Percentiles rank a stretch among this genome's conserved stretches.
Conservation (phyloP, 352 stramenopile species). For the Phytophthora europaea region DNA sequence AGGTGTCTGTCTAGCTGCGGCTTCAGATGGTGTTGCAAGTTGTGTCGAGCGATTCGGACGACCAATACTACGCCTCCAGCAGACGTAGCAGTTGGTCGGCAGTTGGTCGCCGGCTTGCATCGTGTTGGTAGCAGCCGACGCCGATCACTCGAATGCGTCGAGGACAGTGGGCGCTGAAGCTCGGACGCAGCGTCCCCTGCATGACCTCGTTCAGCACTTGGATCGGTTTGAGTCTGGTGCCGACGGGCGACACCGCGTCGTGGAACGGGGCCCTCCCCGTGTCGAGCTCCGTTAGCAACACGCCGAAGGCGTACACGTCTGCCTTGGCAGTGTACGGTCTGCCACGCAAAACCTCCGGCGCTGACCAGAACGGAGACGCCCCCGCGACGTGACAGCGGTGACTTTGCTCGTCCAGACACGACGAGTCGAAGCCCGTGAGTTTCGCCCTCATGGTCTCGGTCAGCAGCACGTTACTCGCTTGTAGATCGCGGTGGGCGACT, state of each 20-base stretch:
- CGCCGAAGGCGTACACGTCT: slow-evolving; percentile 53
- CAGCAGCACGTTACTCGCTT: slow-evolving; percentile 49
- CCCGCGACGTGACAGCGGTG: slow-evolving; percentile 19
- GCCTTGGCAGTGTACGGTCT: slow-evolving; percentile 32
- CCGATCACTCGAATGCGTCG: slow-evolving; percentile 47
- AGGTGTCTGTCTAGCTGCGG: neutral
- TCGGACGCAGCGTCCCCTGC: slow-evolving; percentile 56
- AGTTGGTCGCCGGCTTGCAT: slow-evolving; percentile 42
- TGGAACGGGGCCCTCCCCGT: slow-evolving; percentile 35
- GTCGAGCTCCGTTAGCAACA: slow-evolving; percentile 52
- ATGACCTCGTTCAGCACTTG: slow-evolving; percentile 56
- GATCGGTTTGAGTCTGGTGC: slow-evolving; percentile 47
- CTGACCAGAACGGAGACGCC: slow-evolving; percentile 39
- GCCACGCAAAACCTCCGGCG: slow-evolving; percentile 47
- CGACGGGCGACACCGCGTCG: slow-evolving; percentile 33
- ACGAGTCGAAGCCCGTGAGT: slow-evolving; percentile 54
- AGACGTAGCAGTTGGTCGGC: slow-evolving; percentile 46
- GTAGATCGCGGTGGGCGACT: slow-evolving; percentile 59
- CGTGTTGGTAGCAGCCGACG: slow-evolving; percentile 55
- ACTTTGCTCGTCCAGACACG: slow-evolving; percentile 35
- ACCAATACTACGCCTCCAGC: slow-evolving; percentile 32
- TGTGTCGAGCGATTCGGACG: neutral
- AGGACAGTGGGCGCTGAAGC: slow-evolving; percentile 53
- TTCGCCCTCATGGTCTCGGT: slow-evolving; percentile 40
- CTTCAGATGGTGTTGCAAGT: neutral